Percentiles rank a stretch among this genome's conserved stretches.
phyloP scores from a whole-genome alignment of 768 basidiomycete genomes.

The Sutorius australiensis region DNA sequence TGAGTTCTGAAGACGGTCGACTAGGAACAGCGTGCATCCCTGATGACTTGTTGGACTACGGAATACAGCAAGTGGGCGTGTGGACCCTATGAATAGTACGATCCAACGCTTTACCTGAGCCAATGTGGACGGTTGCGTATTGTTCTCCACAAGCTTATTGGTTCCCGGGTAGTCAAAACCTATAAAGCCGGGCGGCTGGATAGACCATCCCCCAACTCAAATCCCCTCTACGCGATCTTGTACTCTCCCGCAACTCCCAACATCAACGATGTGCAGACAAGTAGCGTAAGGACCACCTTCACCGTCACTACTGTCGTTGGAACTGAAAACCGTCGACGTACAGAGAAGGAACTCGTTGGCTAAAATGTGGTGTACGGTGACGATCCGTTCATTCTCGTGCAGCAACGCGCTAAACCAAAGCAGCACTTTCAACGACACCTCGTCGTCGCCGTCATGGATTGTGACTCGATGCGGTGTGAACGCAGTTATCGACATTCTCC shows the following conservation, averaged over 20 bases:
- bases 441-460: slow-evolving; percentile 72
- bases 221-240: slow-evolving; percentile 6
- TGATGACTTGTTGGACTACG: slow-evolving; percentile 17
- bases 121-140: slow-evolving; percentile 27
- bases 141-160: slow-evolving; percentile 27
- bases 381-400: slow-evolving; percentile 3
- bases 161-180: slow-evolving; percentile 21
- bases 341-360: slow-evolving; percentile 78
- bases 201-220: slow-evolving; percentile 12
- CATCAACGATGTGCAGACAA: slow-evolving; percentile 60
- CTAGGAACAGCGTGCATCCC: slow-evolving; percentile 19
- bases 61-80: slow-evolving; percentile 28
- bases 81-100: slow-evolving; percentile 28
- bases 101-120: background rate
- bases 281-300: slow-evolving; percentile 57
- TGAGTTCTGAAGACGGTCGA: slow-evolving; percentile 6
- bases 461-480: slow-evolving; percentile 61
- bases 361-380: slow-evolving; percentile 58
- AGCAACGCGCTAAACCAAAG: slow-evolving; percentile 9
- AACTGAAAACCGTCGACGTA: slow-evolving; percentile 6
- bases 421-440: slow-evolving; percentile 80
- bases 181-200: slow-evolving; percentile 25
- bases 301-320: background rate
- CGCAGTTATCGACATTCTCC: slow-evolving; percentile 58
- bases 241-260: background rate